Base-by-base conservation (phyloP, 148 eudicot genomes). In the Rhododendron vialii region DNA sequence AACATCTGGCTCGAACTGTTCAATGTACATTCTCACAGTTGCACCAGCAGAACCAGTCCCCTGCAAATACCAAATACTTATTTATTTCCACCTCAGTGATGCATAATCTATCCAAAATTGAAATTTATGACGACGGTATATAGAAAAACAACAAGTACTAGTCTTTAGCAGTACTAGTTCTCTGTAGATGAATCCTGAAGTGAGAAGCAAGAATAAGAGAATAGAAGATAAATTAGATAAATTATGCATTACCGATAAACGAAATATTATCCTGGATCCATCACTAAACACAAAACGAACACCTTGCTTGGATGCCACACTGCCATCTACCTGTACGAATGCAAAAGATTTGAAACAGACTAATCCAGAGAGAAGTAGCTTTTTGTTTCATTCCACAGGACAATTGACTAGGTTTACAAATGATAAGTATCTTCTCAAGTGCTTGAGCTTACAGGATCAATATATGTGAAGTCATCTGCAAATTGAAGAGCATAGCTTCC, bases 21-120 rank as follows among this genome's bases (percentile, higher is more conserved):
- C 99, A 45, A 97, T 93, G 89, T 95, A 97, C 20, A 97, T 84
- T 78, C 98, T 88, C 74, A 95, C 91, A 48, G 99, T 97, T 80
- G 99, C 98, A 85, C 99, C 99, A 61, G 98, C 96, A 43, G 98
- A 97, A 69, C 99, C 99, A 89, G 98, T 97, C 45, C 99, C 98
- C 98, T 97, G 91, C 45, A 89, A 88, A 86, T 82, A 85, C 36
- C 36, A 80, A n/a, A 59, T 30, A 81, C 77, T 81, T 17, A 30
- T 41, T 65, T 47, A 77, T 67, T 47, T 65, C 86, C 78, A 69
- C 22, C 38, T 5, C 13, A n/a, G 67, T 12, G 36, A 67, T 47
- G 88, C 36, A 74, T 1, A n/a, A 7, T 24, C 15, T 35, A 30
- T 38, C 26, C 11, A 61, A 35, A 78, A 22, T 36, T 22, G 17